These are phyloP conservation scores for Penicillium sp. DNA, from an alignment of 2,329 filamentous ascomycete species.

Conservation along the genomic window DNA sequence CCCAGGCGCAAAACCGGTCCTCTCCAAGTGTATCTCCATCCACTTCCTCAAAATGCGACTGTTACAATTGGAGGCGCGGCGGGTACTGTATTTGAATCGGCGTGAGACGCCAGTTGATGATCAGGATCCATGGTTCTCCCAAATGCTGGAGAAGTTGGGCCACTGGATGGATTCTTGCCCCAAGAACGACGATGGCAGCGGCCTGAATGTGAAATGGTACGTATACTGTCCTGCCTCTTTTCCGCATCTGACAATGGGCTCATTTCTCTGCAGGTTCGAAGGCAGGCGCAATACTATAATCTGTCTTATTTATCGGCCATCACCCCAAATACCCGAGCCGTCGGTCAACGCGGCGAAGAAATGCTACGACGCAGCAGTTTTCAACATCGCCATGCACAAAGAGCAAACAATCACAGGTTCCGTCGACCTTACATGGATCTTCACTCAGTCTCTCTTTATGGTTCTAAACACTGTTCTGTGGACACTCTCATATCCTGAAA, in stretches of 20 bases:
- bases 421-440: slow-evolving; percentile 91
- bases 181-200: slow-evolving; percentile 64
- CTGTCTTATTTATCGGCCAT: slow-evolving; percentile 83
- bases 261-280: slow-evolving; percentile 51
- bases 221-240: slow-evolving; percentile 27
- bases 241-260: slow-evolving; percentile 1
- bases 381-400: slow-evolving; percentile 76
- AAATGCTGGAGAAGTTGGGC: slow-evolving; percentile 75
- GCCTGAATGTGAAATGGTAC: slow-evolving; percentile 78
- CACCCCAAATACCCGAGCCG: slow-evolving; percentile 85
- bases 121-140: slow-evolving; percentile 78
- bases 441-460: slow-evolving; percentile 86
- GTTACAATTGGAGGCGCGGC: slow-evolving; percentile 81
- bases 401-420: slow-evolving; percentile 73
- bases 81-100: slow-evolving; percentile 82
- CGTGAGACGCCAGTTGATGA: slow-evolving; percentile 73
- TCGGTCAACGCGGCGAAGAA: slow-evolving; percentile 72
- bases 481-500: slow-evolving; percentile 82
- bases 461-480: slow-evolving; percentile 88
- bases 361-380: slow-evolving; percentile 79
- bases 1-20: slow-evolving; percentile 65
- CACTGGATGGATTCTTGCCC: slow-evolving; percentile 78
- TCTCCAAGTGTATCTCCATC: slow-evolving; percentile 84
- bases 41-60: slow-evolving; percentile 92
- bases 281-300: slow-evolving; percentile 82